These are phyloP conservation scores for Nemania sp. DNA, from an alignment of 2,329 filamentous ascomycete genomes.

Conservation along the genomic window DNA sequence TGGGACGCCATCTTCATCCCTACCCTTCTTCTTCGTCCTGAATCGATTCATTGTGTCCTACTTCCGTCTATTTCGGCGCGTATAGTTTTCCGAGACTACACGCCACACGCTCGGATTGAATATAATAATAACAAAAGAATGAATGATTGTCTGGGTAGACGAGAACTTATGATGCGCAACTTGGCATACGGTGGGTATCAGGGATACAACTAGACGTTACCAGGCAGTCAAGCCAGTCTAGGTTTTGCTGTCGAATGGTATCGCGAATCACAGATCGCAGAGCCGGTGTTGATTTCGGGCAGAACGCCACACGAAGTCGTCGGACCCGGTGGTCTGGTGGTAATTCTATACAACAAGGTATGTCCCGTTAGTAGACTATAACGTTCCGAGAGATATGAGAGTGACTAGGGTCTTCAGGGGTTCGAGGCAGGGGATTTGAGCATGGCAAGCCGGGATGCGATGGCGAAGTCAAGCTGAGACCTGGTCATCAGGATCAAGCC, in stretches of 20 bases:
- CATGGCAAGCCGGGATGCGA: slow-evolving; percentile 14
- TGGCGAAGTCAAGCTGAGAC: slow-evolving; percentile 7
- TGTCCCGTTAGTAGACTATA: slow-evolving; percentile 16
- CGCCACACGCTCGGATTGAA: too few relatives aligned
- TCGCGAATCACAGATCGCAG: neutral
- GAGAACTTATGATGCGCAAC: slow-evolving; percentile 7
- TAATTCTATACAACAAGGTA: slow-evolving; percentile 15
- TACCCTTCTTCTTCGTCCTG: slow-evolving; percentile 70
- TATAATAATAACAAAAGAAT: neutral
- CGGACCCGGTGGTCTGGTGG: neutral
- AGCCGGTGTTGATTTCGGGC: slow-evolving; percentile 3
- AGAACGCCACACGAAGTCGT: slow-evolving; percentile 7
- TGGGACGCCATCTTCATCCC: slow-evolving; percentile 58
- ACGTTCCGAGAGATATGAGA: slow-evolving; percentile 5
- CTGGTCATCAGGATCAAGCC: neutral
- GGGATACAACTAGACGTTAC: neutral
- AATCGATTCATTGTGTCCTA: slow-evolving; percentile 71
- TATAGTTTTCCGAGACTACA: neutral
- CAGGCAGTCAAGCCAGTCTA: neutral
- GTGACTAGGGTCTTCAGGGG: slow-evolving; percentile 13
- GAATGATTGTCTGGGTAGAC: neutral
- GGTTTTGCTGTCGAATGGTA: neutral
- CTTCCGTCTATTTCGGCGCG: neutral
- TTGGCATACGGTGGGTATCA: slow-evolving; percentile 17
- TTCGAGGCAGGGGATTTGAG: slow-evolving; percentile 8